Evolutionary conservation across 176 grass and related monocot species (phyloP), one percentile per base, ranked within the genome.

Genomic region (Carex pumila): DNA sequence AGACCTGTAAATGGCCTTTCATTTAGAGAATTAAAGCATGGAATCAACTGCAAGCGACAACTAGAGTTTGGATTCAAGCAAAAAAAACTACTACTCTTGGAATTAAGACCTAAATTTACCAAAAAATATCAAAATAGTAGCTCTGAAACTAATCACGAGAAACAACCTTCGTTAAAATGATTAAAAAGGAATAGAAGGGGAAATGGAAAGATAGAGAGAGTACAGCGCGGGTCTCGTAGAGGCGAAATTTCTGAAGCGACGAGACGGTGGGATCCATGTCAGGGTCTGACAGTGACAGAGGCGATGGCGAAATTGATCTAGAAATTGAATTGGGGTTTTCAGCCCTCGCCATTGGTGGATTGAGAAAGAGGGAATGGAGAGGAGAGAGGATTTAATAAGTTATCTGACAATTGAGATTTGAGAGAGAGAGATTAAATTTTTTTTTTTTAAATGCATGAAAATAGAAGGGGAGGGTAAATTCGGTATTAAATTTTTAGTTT

Each of bases 181-280:
- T 81, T 81, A 12, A 47, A 43, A 54, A 45, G 32, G 58, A 41
- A 84, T 79, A 76, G 37, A 79, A 55, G 7, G 29, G 18, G 1
- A 60, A 13, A 7, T 25, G 55, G 7, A 18, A 5, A 64, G 10
- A 18, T 3, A 62, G 79, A 73, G 32, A 29, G 77, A 55, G 84
- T 86, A 98, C 96, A 19, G 91, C 91, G 74, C 96, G 96, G 62
- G 96, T 98, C 86, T 95, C 96, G 82, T 89, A 98, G 71, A 98
- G 88, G 80, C 96, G 86, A 76, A 98, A 98, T 84, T 95, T 95
- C 86, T 98, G 88, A 62, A 98, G 92, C 14, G 85, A 90, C 55
- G 81, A 90, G 41, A 36, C 66, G 18, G 74, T 56, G 3, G 85
- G 89, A 81, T 90, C 89, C n/a, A 80, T 12, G 75, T 85, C 89